Evolutionary conservation across 2,329 filamentous ascomycete genomes (phyloP).

Genomic region (Colletotrichum lindemuthianum): DNA sequence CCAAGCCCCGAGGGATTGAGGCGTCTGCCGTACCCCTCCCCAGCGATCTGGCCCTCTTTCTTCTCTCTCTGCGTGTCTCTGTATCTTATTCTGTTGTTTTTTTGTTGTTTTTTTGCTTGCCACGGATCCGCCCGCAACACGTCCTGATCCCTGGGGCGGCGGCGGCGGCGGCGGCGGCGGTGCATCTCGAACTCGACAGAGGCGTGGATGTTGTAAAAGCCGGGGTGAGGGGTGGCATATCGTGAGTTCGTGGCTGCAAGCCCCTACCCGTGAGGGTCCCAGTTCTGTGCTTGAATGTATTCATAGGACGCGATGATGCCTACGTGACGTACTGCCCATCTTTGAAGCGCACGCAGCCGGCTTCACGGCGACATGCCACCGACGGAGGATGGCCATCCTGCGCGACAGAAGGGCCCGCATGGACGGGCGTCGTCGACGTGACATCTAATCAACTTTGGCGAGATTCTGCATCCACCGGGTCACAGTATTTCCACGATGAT

Average conservation of each 20-base stretch:
- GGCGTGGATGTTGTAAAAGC: slow-evolving; percentile 6
- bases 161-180: no score
- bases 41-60: slow-evolving; percentile 20
- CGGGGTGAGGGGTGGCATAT: not conserved
- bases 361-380: no score
- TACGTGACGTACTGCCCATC: no score
- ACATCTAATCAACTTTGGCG: slow-evolving; percentile 21
- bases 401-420: not conserved
- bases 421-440: slow-evolving; percentile 6
- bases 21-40: slow-evolving; percentile 26
- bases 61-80: slow-evolving; percentile 6
- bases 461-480: not conserved
- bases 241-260: not conserved
- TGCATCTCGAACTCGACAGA: slow-evolving; percentile 8
- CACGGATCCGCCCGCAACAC: slow-evolving; percentile 22
- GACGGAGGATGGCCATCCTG: no score
- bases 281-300: not conserved
- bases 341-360: no score
- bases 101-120: not conserved
- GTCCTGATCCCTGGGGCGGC: not conserved
- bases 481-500: slow-evolving; percentile 1
- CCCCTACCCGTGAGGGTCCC: not conserved
- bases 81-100: slow-evolving; percentile 7
- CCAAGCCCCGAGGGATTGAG: slow-evolving; percentile 31
- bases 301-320: no score